These are phyloP conservation scores for Cinnamomum micranthum DNA, from an alignment of 164 flowering plant genomes.

Conservation along the genomic window DNA sequence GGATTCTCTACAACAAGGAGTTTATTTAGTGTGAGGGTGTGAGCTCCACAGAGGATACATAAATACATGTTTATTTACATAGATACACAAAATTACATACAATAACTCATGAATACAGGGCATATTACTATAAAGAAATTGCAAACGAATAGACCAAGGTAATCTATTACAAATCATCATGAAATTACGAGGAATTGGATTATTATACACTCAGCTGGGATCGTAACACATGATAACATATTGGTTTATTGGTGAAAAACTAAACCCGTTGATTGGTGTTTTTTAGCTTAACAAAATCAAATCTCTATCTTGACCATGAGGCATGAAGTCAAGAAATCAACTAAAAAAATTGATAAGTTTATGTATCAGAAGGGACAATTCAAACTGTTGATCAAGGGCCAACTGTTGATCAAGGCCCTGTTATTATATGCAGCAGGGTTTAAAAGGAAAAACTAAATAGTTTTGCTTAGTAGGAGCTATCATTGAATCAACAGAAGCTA, in stretches of 20 bases:
- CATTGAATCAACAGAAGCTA: too few species aligned
- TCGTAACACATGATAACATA: neutral
- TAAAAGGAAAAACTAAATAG: too few species aligned
- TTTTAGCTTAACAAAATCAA: too few species aligned
- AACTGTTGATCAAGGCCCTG: too few species aligned
- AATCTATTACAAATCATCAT: neutral
- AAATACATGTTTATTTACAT: neutral
- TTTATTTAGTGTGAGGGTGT: too few species aligned
- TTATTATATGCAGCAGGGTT: too few species aligned
- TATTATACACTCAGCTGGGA: neutral
- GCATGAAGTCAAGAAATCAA: too few species aligned
- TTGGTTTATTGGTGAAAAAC: neutral
- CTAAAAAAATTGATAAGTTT: too few species aligned
- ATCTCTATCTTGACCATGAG: too few species aligned
- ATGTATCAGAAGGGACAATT: too few species aligned
- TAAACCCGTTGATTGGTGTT: neutral
- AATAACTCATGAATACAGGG: neutral
- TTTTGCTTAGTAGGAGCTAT: too few species aligned
- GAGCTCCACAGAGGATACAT: neutral
- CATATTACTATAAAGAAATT: neutral
- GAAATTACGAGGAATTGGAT: neutral
- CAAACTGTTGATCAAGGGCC: too few species aligned
- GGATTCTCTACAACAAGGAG: slow-evolving; percentile 32
- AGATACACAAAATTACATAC: neutral
- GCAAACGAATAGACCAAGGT: neutral